Percentiles rank a stretch among this genome's conserved stretches.
These are phyloP conservation scores for Penicillium oxalicum DNA, from an alignment of 2,329 filamentous ascomycete genomes.

Conservation along the genomic window DNA sequence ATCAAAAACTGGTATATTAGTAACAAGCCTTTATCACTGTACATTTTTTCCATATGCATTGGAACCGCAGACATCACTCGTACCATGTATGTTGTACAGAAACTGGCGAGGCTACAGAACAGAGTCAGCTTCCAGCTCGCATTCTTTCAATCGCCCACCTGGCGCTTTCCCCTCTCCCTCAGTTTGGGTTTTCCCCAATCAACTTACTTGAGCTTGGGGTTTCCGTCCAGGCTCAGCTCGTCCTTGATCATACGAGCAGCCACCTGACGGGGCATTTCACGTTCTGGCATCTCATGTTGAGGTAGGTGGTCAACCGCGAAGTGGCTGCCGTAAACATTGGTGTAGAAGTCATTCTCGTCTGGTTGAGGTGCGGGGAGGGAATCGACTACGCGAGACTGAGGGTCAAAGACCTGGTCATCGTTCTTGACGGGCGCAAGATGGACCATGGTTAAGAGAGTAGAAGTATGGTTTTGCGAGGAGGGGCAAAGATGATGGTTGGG, in stretches of 20 bases:
- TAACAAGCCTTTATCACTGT: no score
- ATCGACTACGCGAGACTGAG: constrained; percentile 39
- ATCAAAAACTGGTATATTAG: no score
- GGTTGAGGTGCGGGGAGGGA: constrained; percentile 39
- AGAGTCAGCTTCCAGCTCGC: constrained; percentile 4
- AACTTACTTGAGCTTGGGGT: constrained; percentile 64
- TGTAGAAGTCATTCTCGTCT: constrained; percentile 52
- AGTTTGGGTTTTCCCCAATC: no score
- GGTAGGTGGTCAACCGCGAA: constrained; percentile 79
- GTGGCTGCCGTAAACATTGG: constrained; percentile 79
- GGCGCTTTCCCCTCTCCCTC: no score
- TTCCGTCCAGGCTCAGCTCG: constrained; percentile 83
- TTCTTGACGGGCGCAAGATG: constrained; percentile 37
- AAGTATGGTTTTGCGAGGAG: background rate
- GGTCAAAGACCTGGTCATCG: constrained; percentile 32
- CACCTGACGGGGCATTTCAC: constrained; percentile 83
- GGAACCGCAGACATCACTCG: constrained; percentile 10
- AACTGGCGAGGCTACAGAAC: constrained; percentile 67
- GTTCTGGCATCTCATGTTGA: constrained; percentile 77
- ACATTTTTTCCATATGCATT: background rate
- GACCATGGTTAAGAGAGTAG: constrained; percentile 25
- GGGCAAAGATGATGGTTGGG: background rate
- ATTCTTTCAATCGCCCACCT: background rate
- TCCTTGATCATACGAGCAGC: constrained; percentile 98
- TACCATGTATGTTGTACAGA: constrained; percentile 96